Percentiles rank a stretch among this genome's conserved stretches.
Evolutionary conservation across 1,139 yeast genomes (phyloP).

Genomic region (Pichia cactophila): DNA sequence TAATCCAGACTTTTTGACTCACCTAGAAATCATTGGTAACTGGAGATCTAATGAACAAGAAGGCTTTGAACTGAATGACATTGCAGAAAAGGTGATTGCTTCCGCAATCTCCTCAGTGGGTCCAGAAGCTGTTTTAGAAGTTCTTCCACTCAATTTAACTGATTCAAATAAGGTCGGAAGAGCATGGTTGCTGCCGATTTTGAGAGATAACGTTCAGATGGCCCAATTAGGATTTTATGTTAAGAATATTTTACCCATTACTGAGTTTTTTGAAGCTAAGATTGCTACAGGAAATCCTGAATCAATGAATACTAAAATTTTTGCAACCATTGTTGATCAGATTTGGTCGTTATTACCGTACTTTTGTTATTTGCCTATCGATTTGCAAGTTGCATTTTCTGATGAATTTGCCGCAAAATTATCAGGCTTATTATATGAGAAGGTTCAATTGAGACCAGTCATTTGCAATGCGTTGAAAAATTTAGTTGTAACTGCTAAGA

Average conservation of each 20-base stretch:
- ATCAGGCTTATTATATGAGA: slow-evolving; percentile 66
- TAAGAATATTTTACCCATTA: slow-evolving; percentile 58
- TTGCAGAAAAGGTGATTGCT: slow-evolving; percentile 74
- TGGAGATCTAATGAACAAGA: slow-evolving; percentile 77
- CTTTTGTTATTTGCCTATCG: slow-evolving; percentile 82
- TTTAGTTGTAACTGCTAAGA: slow-evolving; percentile 69
- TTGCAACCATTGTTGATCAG: slow-evolving; percentile 80
- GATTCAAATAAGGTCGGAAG: slow-evolving; percentile 54
- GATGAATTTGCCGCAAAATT: slow-evolving; percentile 72
- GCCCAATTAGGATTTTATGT: slow-evolving; percentile 63
- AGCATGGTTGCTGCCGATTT: slow-evolving; percentile 91
- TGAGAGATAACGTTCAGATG: slow-evolving; percentile 76
- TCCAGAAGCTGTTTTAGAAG: slow-evolving; percentile 69
- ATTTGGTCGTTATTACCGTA: slow-evolving; percentile 87
- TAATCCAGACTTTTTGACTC: slow-evolving; percentile 63
- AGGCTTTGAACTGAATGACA: slow-evolving; percentile 63
- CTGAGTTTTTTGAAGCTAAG: slow-evolving; percentile 48
- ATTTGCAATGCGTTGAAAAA: slow-evolving; percentile 76
- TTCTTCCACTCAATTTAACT: slow-evolving; percentile 71
- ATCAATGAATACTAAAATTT: slow-evolving; percentile 65
- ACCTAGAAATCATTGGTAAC: slow-evolving; percentile 69
- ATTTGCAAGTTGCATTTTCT: slow-evolving; percentile 54
- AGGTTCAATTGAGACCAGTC: slow-evolving; percentile 65
- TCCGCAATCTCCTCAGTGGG: slow-evolving; percentile 77
- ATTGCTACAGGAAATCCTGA: slow-evolving; percentile 40